A percentile compares a stretch with the other conserved stretches of the same genome.
Conservation (phyloP, 2,329 filamentous ascomycete species). For the Aspergillus piperis region DNA sequence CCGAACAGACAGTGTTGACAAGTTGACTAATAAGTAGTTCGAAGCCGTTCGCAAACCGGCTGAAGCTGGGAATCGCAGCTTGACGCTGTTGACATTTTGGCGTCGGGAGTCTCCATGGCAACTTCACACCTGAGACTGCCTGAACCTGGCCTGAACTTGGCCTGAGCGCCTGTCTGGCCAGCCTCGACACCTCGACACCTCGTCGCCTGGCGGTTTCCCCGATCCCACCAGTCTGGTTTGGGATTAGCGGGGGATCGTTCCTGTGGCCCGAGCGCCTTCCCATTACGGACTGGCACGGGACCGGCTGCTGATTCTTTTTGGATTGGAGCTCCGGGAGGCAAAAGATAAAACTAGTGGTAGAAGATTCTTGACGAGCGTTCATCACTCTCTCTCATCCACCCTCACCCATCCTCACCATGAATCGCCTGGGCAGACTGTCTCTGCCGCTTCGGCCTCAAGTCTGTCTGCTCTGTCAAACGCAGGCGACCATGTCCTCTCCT, state of each 20-base stretch:
- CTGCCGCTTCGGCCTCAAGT: conserved; percentile 30
- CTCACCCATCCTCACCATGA: conserved; percentile 14
- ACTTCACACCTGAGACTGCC: conserved; percentile 15
- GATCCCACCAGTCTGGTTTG: conserved; percentile 17
- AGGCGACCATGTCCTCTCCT: conserved; percentile 20
- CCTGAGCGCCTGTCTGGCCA: background rate
- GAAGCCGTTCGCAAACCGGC: background rate
- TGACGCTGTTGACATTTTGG: conserved; percentile 31
- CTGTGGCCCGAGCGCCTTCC: conserved; percentile 15
- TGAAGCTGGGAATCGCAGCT: background rate
- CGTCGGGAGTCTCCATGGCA: conserved; percentile 38
- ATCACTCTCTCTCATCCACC: background rate
- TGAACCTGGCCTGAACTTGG: background rate
- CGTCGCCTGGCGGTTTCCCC: conserved; percentile 12
- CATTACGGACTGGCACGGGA: conserved; percentile 2
- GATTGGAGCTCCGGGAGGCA: background rate
- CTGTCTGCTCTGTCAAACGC: conserved; percentile 38
- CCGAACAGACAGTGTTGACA: background rate
- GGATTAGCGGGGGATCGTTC: conserved; percentile 16
- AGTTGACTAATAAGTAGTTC: background rate
- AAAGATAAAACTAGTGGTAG: background rate
- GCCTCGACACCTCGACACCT: conserved; percentile 9
- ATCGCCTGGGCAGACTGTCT: conserved; percentile 30
- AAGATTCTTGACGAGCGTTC: conserved; percentile 1
- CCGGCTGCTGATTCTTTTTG: conserved; percentile 11